These are phyloP conservation scores for Saposhnikovia divaricata DNA, from an alignment of 129 eudicot genomes.

Conservation along the genomic window DNA sequence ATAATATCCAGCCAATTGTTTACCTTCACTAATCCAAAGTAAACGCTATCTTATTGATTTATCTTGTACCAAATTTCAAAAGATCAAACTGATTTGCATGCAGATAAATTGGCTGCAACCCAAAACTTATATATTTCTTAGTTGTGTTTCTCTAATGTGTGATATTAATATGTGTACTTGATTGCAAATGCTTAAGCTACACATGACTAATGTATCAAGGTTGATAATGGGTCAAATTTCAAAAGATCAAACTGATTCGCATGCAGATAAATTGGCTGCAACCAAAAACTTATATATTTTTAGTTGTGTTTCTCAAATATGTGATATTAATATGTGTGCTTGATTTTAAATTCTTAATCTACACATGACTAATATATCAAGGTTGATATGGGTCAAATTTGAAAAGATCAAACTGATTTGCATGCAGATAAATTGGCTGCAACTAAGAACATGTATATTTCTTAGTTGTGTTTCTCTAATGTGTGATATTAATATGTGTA, in stretches of 20 bases:
- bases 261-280: background rate
- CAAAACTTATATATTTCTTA: background rate
- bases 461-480: background rate
- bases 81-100: background rate
- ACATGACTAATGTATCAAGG: too few relatives aligned
- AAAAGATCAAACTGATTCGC: background rate
- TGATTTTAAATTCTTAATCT: background rate
- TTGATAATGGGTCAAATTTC: too few relatives aligned
- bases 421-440: background rate
- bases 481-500: background rate
- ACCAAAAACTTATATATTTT: background rate
- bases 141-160: background rate
- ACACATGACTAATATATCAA: background rate
- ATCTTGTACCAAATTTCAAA: background rate
- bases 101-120: background rate
- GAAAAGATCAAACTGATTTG: background rate
- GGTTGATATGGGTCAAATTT: background rate
- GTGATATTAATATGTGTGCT: background rate
- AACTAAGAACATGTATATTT: background rate
- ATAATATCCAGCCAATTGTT: background rate
- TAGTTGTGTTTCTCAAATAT: too few relatives aligned
- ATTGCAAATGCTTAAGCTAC: too few relatives aligned
- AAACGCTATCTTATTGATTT: background rate
- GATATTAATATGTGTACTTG: too few relatives aligned
- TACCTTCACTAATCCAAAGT: background rate